Percentiles rank a stretch among this genome's conserved stretches.
Evolutionary conservation across 371 early-diverging fungal species (phyloP).

Genomic region (Basidiobolus meristosporus): DNA sequence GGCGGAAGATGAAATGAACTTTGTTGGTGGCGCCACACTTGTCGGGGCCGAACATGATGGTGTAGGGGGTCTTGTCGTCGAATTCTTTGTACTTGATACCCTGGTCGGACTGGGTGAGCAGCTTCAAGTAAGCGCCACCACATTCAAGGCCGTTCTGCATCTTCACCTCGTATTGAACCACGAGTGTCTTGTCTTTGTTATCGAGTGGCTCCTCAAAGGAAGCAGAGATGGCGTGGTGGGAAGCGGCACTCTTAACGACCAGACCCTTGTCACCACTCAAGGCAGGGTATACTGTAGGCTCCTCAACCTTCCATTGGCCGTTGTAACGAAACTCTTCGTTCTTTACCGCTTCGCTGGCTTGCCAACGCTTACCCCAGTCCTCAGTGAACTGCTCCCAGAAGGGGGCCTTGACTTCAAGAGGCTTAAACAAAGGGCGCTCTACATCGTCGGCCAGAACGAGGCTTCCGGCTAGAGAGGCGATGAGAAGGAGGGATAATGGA

Average conservation of each 20-base stretch:
- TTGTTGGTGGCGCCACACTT: conserved; percentile 86
- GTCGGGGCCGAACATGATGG: conserved; percentile 93
- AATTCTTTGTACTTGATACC: conserved; percentile 18
- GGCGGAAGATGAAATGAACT: conserved; percentile 91
- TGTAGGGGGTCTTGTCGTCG: conserved; percentile 25
- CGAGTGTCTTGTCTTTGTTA: conserved; percentile 60
- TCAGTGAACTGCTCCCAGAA: conserved; percentile 57
- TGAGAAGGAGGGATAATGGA: too few relatives aligned
- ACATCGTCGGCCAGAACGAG: too few relatives aligned
- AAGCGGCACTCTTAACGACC: conserved; percentile 53
- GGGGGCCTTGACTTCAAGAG: conserved; percentile 16
- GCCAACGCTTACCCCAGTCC: conserved; percentile 37
- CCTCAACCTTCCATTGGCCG: conserved; percentile 61
- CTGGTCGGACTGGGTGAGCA: conserved; percentile 23
- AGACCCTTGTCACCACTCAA: conserved; percentile 46
- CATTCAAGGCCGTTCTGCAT: conserved; percentile 85
- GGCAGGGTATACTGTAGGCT: conserved; percentile 21
- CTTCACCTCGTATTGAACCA: conserved; percentile 92
- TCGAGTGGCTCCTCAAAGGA: conserved; percentile 49
- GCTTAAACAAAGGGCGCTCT: neutral
- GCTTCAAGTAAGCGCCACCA: conserved; percentile 94
- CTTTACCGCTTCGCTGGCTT: conserved; percentile 40
- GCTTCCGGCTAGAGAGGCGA: too few relatives aligned
- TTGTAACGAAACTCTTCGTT: conserved; percentile 29
- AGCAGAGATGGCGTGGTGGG: conserved; percentile 63